These are phyloP conservation scores for Bisporella sp. DNA, from an alignment of 2,329 filamentous ascomycete species.

Conservation along the genomic window DNA sequence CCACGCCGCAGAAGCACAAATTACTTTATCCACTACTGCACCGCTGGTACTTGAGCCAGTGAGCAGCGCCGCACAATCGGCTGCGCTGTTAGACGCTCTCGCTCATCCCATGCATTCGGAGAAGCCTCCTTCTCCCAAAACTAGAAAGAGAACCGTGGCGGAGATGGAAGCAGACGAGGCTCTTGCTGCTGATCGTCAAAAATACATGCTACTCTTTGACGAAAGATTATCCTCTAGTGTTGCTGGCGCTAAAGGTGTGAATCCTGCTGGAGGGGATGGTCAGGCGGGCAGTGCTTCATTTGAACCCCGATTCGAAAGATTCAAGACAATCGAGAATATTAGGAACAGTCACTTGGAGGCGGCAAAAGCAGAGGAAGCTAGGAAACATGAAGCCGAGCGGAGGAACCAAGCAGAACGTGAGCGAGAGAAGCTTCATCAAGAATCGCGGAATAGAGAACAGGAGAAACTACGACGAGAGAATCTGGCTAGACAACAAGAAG, in stretches of 20 bases:
- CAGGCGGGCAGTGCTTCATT: constrained; percentile 67
- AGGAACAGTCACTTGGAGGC: constrained; percentile 70
- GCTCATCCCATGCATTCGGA: constrained; percentile 72
- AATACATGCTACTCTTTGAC: constrained; percentile 89
- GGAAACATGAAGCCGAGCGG: constrained; percentile 43
- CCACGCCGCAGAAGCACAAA: constrained; percentile 66
- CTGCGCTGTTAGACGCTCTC: constrained; percentile 63
- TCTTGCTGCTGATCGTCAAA: constrained; percentile 78
- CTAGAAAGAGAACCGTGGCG: constrained; percentile 85
- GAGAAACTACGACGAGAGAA: constrained; percentile 25
- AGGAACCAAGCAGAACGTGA: constrained; percentile 41
- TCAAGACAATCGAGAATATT: constrained; percentile 86
- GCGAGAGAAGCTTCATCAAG: constrained; percentile 33
- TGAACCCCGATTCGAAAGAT: constrained; percentile 80
- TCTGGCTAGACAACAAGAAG: constrained; percentile 20
- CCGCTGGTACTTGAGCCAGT: constrained; percentile 75
- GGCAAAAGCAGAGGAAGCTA: constrained; percentile 67
- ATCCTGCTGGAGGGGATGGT: constrained; percentile 62
- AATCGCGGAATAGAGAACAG: constrained; percentile 25
- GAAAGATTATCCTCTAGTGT: constrained; percentile 64
- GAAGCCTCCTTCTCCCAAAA: constrained; percentile 75
- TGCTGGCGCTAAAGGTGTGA: constrained; percentile 50
- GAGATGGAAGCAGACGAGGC: constrained; percentile 95
- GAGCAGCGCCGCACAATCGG: constrained; percentile 59
- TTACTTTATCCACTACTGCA: constrained; percentile 66